Base-by-base conservation (phyloP, 1,139 yeast species). In the Pichia cactophila region DNA sequence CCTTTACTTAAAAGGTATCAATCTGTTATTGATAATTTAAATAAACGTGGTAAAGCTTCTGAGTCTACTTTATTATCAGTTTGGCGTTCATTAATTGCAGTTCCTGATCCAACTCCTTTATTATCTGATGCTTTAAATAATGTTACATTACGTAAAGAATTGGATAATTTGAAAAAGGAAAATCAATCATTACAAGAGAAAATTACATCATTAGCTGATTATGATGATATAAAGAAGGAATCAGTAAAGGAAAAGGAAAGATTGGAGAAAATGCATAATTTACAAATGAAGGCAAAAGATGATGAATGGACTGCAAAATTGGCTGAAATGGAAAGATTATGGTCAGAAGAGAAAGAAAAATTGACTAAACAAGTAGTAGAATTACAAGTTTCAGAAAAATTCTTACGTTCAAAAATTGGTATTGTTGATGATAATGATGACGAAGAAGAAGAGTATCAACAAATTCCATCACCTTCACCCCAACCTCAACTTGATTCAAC, bases 61-160 rank as follows among this genome's bases (percentile, higher is more conserved):
- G 97, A 92, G 61, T 72, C 74, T 37, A 74, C 81, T 44, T 84
- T 92, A 61, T 78, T 89, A 65, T 81, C 81, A 26, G 71, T 87
- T 29, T 90, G 90, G 69, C 73, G 89, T 51, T 70, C 79, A 28
- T 69, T 92, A 14, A 87, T 89, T 2, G 96, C 90, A 61, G 92
- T 95, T 0, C 97, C 97, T 0, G 97, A 92, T 67, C 97, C 97
- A 4, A 77, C 76, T 53, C 95, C 96, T 3, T 67, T 90, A 44
- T 69, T 90, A 50, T 88, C 86, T 59, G 75, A 79, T 37, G 80
- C 94, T 3, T 66, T 86, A 35, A 87, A 84, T 49, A 78, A 87
- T 3, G 81, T 85, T n/a, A 46, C 49, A 16, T 50, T 58, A 2
- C 37, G 54, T 1, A 71, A 77, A 14, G 89, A 86, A 50, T 68